A percentile compares a stretch with the other conserved stretches of the same genome.
Evolutionary conservation across 129 eudicot species (phyloP).

Genomic region (Deinandra increscens): DNA sequence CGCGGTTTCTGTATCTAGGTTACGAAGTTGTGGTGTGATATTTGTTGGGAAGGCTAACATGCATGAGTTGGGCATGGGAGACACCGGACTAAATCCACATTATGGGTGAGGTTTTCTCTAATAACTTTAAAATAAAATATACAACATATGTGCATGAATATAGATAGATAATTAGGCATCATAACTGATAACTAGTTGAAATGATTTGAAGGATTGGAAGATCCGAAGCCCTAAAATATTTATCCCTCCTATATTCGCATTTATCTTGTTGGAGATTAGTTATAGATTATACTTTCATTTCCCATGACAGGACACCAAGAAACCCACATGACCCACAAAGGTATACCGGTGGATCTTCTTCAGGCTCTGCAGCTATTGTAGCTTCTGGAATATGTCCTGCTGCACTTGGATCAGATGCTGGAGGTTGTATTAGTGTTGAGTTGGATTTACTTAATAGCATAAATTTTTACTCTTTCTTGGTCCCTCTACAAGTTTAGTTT

Average conservation of each 20-base stretch:
- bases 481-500: conserved; percentile 21
- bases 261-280: background rate
- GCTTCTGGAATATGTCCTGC: conserved; percentile 89
- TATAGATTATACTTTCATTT: background rate
- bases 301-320: conserved; percentile 63
- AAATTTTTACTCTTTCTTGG: background rate
- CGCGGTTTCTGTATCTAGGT: conserved; percentile 71
- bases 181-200: no score
- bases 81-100: conserved; percentile 82
- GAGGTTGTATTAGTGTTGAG: conserved; percentile 55
- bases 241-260: background rate
- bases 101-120: conserved; percentile 50
- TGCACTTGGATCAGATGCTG: conserved; percentile 93
- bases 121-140: background rate
- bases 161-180: no score
- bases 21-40: conserved; percentile 76
- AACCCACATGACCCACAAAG: conserved; percentile 83
- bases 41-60: conserved; percentile 92
- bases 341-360: conserved; percentile 96
- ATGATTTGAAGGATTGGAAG: no score
- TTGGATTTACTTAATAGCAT: background rate
- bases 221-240: no score
- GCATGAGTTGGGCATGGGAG: conserved; percentile 94
- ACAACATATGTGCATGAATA: no score
- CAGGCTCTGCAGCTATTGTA: conserved; percentile 92